Percentiles rank a stretch among this genome's conserved stretches.
Conservation (phyloP, 2,329 filamentous ascomycete species). For the Chaetomium sp. region DNA sequence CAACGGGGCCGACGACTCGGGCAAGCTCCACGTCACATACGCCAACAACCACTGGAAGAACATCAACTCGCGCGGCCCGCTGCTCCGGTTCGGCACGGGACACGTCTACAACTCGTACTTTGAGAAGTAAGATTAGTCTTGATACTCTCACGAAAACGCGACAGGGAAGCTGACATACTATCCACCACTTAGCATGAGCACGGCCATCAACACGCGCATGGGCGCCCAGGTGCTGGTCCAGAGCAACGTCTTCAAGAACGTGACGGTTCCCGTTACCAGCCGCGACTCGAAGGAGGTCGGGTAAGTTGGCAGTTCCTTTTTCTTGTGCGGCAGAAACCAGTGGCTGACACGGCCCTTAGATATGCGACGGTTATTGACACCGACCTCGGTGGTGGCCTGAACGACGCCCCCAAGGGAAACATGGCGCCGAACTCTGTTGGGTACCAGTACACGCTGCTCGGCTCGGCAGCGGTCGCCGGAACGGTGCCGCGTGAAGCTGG, state of each 20-base stretch:
- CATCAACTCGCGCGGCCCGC: conserved; percentile 64
- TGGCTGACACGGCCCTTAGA: conserved; percentile 5
- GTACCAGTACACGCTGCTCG: conserved; percentile 57
- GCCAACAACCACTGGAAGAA: conserved; percentile 68
- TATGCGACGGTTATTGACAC: conserved; percentile 48
- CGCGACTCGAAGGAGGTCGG: conserved; percentile 47
- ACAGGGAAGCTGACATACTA: conserved; percentile 4
- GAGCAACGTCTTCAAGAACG: conserved; percentile 53
- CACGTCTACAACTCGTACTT: conserved; percentile 50
- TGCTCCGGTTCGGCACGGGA: conserved; percentile 66
- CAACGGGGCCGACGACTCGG: conserved; percentile 61
- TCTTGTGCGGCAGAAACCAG: neutral
- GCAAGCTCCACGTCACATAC: conserved; percentile 65
- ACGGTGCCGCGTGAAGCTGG: conserved; percentile 27
- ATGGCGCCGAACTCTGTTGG: conserved; percentile 48
- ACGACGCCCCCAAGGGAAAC: conserved; percentile 54
- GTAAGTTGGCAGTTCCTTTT: conserved; percentile 9
- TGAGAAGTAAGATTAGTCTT: conserved; percentile 24
- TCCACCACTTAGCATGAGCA: conserved; percentile 44
- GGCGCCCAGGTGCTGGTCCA: conserved; percentile 62
- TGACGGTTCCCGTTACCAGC: conserved; percentile 43
- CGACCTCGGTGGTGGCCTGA: conserved; percentile 47
- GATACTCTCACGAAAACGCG: neutral
- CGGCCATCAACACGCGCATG: conserved; percentile 58
- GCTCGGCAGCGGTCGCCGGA: conserved; percentile 45